Base-by-base conservation (phyloP, 345 rosid species). In the Syzygium aqueum region DNA sequence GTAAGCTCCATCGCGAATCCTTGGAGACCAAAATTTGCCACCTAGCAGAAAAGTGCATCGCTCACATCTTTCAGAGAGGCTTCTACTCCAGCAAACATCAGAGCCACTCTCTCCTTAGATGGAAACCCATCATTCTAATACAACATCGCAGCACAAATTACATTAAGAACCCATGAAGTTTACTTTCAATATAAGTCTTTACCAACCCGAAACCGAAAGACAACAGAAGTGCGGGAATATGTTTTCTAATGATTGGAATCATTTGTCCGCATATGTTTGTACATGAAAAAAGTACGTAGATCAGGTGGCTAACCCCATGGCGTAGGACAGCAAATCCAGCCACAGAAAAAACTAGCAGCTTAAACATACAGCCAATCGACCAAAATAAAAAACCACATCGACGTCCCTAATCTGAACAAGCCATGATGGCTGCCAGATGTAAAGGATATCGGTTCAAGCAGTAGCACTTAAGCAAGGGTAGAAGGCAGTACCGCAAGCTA, bases 401-500 rank as follows among this genome's bases (percentile, higher is more conserved):
- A 59, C 8, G 46, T 57, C 77, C 86, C 40, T 37, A 63, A 63
- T 25, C 82, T 27, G 46, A 53, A 51, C 50, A 86, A 46, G 85
- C 77, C 65, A 56, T 27, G 53, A 56, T 27, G 53, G 88, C 88
- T 17, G 49, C 46, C 23, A 73, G 49, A 73, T 3, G 43, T 9
- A 10, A 73, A 73, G 80, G 49, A 73, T 61, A 82, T 33, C 51
- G 5, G 57, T 54, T 94, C 91, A 97, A 87, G 97, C 94, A 33
- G 86, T 89, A 84, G 96, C 96, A 49, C 96, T 92, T 43, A 92
- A 92, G 90, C 95, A 95, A 4, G 99, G 99, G 56, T 94, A 89
- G 89, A 97, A 97, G 49, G 98, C 97, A 49, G 99, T 93, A 52
- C 99, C 99, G 5, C 97, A 95, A 2, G 99, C 97, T 80, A 97